Evolutionary conservation across 306 rosid species (phyloP).

Genomic region (Abrus precatorius): DNA sequence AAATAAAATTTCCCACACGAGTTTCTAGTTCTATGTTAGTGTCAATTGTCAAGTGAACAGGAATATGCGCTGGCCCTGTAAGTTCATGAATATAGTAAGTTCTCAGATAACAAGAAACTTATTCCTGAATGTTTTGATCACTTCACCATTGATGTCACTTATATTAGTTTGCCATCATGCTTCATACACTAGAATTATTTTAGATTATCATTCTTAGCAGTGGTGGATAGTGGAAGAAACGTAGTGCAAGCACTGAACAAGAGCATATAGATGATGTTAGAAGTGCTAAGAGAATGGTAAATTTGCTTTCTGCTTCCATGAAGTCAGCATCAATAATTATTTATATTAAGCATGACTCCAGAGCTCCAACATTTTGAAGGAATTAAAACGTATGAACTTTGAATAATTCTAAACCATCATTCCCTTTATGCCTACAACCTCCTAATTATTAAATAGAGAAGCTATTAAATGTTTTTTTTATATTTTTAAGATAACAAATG

Average conservation of each 20-base stretch:
- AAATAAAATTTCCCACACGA: neutral
- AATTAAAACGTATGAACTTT: neutral
- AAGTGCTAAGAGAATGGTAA: constrained; percentile 17
- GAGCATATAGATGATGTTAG: constrained; percentile 23
- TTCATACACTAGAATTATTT: constrained; percentile 5
- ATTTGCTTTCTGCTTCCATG: neutral
- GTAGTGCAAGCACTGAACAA: neutral
- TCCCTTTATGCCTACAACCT: too few species aligned
- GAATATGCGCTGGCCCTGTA: neutral
- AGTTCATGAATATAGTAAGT: neutral
- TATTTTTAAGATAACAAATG: too few species aligned
- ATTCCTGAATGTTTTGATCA: constrained; percentile 7
- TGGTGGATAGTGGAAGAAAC: constrained; percentile 37
- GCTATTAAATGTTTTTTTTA: too few species aligned
- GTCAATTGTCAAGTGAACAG: constrained; percentile 2
- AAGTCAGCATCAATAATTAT: constrained; percentile 6
- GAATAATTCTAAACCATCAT: neutral
- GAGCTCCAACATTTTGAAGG: neutral
- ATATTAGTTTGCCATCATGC: neutral
- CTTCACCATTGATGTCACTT: constrained; percentile 12
- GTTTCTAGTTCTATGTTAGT: neutral
- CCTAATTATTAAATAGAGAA: too few species aligned
- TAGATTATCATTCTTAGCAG: constrained; percentile 20
- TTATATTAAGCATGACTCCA: constrained; percentile 5
- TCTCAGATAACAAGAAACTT: neutral